Base-by-base conservation (phyloP, 805 yeast genomes). In the Torulaspora microellipsoides region DNA sequence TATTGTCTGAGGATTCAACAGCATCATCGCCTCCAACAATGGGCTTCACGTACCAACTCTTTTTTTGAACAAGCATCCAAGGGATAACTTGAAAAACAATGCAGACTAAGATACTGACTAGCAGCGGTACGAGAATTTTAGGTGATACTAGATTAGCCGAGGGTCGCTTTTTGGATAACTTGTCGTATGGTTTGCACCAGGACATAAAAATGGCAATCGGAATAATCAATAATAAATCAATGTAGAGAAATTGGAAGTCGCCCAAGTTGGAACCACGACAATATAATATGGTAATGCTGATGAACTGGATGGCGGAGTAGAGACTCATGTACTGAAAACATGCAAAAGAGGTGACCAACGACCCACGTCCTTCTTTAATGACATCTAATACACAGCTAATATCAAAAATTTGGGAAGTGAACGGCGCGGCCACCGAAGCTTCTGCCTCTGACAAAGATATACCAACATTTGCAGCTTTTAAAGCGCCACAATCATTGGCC, bases 341-440 rank as follows among this genome's bases (percentile, higher is more conserved):
- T 30, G 96, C 83, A 66, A 93, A 93, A 49, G 95, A 85, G 1
- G 99, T 93, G 14, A 90, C 96, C 59, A 93, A 70, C 15, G 97
- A 83, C 1, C 96, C 95, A 49, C 99, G 75, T 3, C 99, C 99
- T 63, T 93, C 98, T 55, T 79, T 82, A 46, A 93, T 87, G 3
- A 93, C 93, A 60, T 87, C 88, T 52, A 88, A 68, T 17, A 91
- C 96, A 69, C 99, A 93, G 3, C 95, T 80, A 34, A 93, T 89
- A 53, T 93, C 96, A 66, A 95, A 93, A 1, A 77, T 64, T 33
- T 95, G 75, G 1, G 96, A 87, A 0, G 99, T 93, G 63, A 93
- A 93, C 3, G 99, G 99, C 0, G 99, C 99, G 0, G 99, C 99
- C 13, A 93, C 97, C 3, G 95, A 85, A 0, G 99, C 99, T 61